phyloP scores from a whole-genome alignment of 2,329 filamentous ascomycete species.

The Aspergillus neoniger region DNA sequence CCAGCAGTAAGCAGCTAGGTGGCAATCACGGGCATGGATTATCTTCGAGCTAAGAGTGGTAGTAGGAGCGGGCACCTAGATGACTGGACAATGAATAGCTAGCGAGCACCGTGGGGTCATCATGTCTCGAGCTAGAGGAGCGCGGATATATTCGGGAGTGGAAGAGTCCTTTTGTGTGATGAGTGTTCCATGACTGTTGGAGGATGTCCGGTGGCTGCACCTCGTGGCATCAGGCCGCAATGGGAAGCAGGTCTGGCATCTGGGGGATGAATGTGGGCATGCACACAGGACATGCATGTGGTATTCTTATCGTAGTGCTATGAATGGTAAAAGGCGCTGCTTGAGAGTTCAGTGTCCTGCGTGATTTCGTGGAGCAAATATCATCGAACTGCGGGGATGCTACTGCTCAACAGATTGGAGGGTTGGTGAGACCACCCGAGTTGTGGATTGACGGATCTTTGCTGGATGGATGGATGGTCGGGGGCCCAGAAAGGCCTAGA shows the following conservation, averaged over 20 bases:
- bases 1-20: neutral
- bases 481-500: constrained; percentile 1
- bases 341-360: neutral
- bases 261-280: neutral
- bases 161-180: neutral
- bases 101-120: neutral
- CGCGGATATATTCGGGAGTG: neutral
- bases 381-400: neutral
- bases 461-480: neutral
- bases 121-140: neutral
- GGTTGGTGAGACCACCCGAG: neutral
- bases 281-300: neutral
- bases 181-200: neutral
- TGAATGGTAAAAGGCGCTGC: neutral
- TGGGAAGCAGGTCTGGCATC: neutral
- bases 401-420: neutral
- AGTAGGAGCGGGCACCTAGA: neutral
- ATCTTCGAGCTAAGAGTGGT: neutral
- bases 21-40: neutral
- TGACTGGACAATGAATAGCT: neutral
- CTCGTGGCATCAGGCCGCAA: constrained; percentile 3
- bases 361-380: neutral
- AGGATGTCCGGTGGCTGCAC: neutral
- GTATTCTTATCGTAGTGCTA: neutral
- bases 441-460: no score